Base-by-base conservation (phyloP, 108 stramenopile genomes). In the Nannochloropsis salina region DNA sequence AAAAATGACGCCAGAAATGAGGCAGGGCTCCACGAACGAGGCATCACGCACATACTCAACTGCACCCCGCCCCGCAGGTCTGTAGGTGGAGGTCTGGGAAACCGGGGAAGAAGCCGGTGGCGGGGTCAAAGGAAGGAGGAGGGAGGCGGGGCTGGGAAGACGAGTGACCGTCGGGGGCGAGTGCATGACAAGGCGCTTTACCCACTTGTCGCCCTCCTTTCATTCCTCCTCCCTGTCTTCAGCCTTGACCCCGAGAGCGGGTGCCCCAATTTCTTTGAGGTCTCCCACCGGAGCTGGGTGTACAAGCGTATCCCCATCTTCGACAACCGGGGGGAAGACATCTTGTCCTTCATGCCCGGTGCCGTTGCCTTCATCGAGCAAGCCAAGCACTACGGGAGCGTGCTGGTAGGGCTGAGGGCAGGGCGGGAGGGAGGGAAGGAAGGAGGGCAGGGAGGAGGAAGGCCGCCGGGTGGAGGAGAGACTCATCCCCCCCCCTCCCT, bases 291-390 rank as follows among this genome's bases (percentile, higher is more conserved):
- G 15, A 1, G 47, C 47, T 15, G 10, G 12, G 15, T 15, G 47
- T 51, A 51, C 47, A 82, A 82, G 43, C 82, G 82, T 12, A 82
- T 82, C 42, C 43, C 82, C 43, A 43, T 82, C 15, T 82, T 82
- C 43, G 82, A 82, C 18, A 82, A 82, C 18, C 42, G 82, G 18
- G 82, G 82, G 15, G 82, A 82, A 18, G 82, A 82, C 18, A 82
- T 82, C 15, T 18, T 43, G 42, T 43, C 82, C 12, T 43, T 15
- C 43, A 42, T 82, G 82, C 42, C 43, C 12, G 43, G 42, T 10
- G 82, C n/a, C n/a, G 12, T 42, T 11, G 82, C 42, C 12, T 82
- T 82, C 42, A 82, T 82, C 12, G 82, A 82, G 82, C 82, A 82
- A 12, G 82, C 82, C 42, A 82, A 82, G 42, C 42, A 82, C 12